Evolutionary conservation across 2,329 filamentous ascomycete species (phyloP), one percentile per base, ranked within the genome.

Genomic region (Cladosporium sphaerospermum): DNA sequence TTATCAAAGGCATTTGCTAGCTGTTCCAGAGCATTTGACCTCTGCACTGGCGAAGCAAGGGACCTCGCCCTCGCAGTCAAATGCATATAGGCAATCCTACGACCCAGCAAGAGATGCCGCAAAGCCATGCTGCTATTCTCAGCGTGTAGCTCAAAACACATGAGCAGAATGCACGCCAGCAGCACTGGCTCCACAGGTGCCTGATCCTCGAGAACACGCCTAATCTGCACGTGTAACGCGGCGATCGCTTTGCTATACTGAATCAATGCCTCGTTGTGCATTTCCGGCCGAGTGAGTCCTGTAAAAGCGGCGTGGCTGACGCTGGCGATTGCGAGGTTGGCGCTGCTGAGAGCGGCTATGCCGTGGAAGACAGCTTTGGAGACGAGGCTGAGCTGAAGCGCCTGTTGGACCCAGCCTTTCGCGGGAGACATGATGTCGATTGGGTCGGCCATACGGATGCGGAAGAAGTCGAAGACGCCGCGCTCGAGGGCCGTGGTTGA

Each of bases 211-310:
- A 43, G 42, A 4, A 42, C 43, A 11, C 9, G 23, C 14, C 13
- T 16, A 9, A 53, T 53, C 31, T 53, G 43, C 9, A 9, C 13
- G 8, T 53, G 36, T 4, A 53, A 37, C 10, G 43, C 34, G 4
- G 36, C 16, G 5, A 47, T 41, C 2, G 51, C 44, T 37, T 53
- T 53, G 34, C 51, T 47, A 18, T 53, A 53, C 16, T 51, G 48
- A 8, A 14, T 14, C 9, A 51, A 36, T 31, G 40, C 48, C 4
- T 51, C 40, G 14, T 14, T 14, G 18, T 51, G 37, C n/a, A 18
- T 32, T 9, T 44, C 48, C 9, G 48, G 48, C 14, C 9, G 34
- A 13, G 42, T 32, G 9, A 44, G 18, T 7, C 40, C 48, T 1
- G 48, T 14, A 11, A 51, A 36, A 7, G 40, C 44, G 19, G 44